Evolutionary conservation across 1,284 basidiomycete species (phyloP).

Genomic region (Ceratobasidium papillatum): DNA sequence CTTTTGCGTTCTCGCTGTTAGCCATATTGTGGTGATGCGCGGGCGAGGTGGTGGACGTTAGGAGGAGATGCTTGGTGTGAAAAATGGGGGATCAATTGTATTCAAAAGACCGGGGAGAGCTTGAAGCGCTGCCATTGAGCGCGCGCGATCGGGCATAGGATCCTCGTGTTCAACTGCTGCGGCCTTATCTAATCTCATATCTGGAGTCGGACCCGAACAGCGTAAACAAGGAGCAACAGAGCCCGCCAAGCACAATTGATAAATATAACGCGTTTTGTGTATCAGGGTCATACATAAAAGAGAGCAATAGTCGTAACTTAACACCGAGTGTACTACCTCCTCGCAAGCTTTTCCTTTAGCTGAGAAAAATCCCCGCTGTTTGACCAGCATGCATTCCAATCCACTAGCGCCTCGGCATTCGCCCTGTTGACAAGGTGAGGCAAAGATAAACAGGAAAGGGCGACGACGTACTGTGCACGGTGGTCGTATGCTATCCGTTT

Average conservation of each 20-base stretch:
- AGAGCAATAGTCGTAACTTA: constrained; percentile 1
- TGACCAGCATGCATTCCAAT: constrained; percentile 35
- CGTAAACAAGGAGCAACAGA: not conserved
- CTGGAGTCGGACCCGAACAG: not conserved
- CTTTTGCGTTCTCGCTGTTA: constrained; percentile 9
- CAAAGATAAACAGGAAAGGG: not conserved
- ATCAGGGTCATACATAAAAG: not conserved
- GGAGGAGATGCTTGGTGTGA: not conserved
- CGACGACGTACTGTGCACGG: not conserved
- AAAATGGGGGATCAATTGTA: not conserved
- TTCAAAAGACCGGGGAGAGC: not conserved
- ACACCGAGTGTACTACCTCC: constrained; percentile 1
- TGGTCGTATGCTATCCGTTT: constrained; percentile 22
- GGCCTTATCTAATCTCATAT: not conserved
- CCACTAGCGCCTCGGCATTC: constrained; percentile 30
- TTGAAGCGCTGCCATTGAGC: not conserved
- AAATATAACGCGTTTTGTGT: not conserved
- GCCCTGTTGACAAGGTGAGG: constrained; percentile 6
- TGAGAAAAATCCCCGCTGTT: constrained; percentile 36
- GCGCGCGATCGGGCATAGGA: not conserved
- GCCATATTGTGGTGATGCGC: not conserved
- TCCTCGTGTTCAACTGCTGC: not conserved
- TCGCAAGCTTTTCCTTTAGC: constrained; percentile 27
- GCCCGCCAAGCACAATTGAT: not conserved
- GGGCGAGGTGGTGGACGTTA: not conserved